These are phyloP conservation scores for Diplosphaera chodatii DNA, from an alignment of 139 green algal species.

Conservation along the genomic window DNA sequence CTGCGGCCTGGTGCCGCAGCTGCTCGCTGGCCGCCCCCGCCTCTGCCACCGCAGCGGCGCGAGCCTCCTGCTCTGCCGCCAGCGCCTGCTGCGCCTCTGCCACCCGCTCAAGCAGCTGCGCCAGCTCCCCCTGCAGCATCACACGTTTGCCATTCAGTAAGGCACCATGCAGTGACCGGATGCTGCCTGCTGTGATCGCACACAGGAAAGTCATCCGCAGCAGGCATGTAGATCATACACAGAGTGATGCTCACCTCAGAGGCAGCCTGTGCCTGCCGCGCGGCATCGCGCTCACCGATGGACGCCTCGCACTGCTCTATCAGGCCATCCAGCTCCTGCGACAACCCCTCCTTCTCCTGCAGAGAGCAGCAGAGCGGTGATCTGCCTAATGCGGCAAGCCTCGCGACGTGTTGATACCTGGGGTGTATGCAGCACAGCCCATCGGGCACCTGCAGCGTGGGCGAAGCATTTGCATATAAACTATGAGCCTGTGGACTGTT, in stretches of 20 bases:
- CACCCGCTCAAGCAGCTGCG: neutral
- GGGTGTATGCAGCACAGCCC: too few species aligned
- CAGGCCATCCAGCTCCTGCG: constrained; percentile 20
- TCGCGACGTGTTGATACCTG: neutral
- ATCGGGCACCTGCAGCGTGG: too few species aligned
- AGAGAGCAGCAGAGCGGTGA: neutral
- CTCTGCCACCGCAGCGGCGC: neutral
- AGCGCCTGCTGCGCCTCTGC: neutral
- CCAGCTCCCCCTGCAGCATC: constrained; percentile 1
- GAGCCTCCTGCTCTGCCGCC: neutral
- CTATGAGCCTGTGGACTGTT: neutral
- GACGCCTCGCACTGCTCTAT: constrained; percentile 11
- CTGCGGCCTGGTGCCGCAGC: neutral
- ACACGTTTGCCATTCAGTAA: too few species aligned
- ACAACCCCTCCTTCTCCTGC: constrained; percentile 16
- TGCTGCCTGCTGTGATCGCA: too few species aligned
- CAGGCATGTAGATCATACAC: too few species aligned
- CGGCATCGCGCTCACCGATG: constrained; percentile 7
- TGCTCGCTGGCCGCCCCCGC: neutral
- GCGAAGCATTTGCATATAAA: too few species aligned
- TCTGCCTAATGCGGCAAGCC: neutral
- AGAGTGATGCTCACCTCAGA: neutral
- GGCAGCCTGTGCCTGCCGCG: neutral
- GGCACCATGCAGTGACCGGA: too few species aligned
- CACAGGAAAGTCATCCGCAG: too few species aligned